Evolutionary conservation across 768 basidiomycete genomes (phyloP), one percentile per base, ranked within the genome.

Genomic region (Trametopsis cervina): DNA sequence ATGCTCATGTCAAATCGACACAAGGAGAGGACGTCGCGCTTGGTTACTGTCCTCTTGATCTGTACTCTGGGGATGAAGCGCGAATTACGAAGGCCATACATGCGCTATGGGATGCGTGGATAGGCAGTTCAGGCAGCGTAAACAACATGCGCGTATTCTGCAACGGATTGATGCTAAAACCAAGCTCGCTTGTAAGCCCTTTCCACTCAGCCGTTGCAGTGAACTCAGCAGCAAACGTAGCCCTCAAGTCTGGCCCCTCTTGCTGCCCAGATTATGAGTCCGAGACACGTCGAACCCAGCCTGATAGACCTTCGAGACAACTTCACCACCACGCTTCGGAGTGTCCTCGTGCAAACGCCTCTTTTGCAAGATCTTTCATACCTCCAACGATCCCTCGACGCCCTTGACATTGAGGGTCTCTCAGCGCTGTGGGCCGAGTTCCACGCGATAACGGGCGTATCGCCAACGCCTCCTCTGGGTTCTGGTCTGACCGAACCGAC

Each of bases 131-230:
- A 18, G 89, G 86, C 15, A 62, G 71, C 20, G 65, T 78, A 29
- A 97, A 96, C 66, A 97, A 91, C 61, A 72, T 95, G 58, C 81
- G 81, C 53, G 63, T 98, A 10, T 97, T 94, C 57, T 72, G 79
- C 9, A 61, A 72, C 17, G 92, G 93, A 6, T 70, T 71, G 54
- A 66, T 72, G 50, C 61, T 90, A 25, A 65, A 57, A 41, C 83
- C 89, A 62, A 65, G 23, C 69, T 83, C 63, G 86, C 87, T 58
- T 50, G 78, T 64, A 26, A 37, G 55, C 44, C 20, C 37, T 37
- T 40, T 43, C 17, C 37, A 2, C 26, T 6, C 23, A 13, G 26
- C 11, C 7, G 44, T 20, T 17, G 7, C 4, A 21, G 27, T 39
- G 22, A 39, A n/a, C 20, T 29, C 11, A 42, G n/a, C 7, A 7